phyloP scores from a whole-genome alignment of 2,329 filamentous ascomycete species.

The Neurospora crassa region DNA sequence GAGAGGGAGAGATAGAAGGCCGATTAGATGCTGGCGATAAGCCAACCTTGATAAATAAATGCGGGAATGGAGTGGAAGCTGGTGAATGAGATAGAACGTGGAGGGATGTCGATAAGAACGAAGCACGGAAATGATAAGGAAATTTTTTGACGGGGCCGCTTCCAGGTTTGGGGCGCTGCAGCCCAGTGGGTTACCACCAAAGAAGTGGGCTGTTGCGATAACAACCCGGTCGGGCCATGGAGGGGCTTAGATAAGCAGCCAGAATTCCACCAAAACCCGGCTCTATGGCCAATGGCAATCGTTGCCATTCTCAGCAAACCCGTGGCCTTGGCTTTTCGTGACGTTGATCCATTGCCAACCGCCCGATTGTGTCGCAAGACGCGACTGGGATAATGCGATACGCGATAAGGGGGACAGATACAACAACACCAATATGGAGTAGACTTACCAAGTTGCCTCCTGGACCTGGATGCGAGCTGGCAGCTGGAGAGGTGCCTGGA shows the following conservation, averaged over 20 bases:
- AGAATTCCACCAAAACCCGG: slow-evolving; percentile 1
- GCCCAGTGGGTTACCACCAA: not conserved
- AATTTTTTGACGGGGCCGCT: slow-evolving; percentile 17
- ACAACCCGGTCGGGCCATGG: not conserved
- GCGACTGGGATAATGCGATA: not conserved
- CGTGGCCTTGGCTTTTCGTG: not conserved
- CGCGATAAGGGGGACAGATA: not conserved
- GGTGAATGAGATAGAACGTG: slow-evolving; percentile 12
- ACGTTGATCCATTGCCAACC: slow-evolving; percentile 2
- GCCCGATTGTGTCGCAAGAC: not conserved
- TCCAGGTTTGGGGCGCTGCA: not conserved
- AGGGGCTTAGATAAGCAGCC: slow-evolving; percentile 7
- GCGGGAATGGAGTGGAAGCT: slow-evolving; percentile 9
- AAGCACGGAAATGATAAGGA: slow-evolving; percentile 14
- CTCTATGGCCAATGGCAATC: slow-evolving; percentile 7
- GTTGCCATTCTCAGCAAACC: slow-evolving; percentile 6
- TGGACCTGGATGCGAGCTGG: slow-evolving; percentile 28
- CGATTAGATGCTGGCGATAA: slow-evolving; percentile 20
- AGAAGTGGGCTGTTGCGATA: slow-evolving; percentile 14
- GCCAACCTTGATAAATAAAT: slow-evolving; percentile 12
- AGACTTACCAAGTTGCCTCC: slow-evolving; percentile 30
- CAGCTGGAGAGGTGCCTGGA: slow-evolving; percentile 25
- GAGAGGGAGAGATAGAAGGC: slow-evolving; percentile 7
- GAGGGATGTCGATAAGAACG: slow-evolving; percentile 16
- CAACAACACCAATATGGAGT: not conserved